Conservation (phyloP, 352 stramenopile species). For the Pythium dissotocum region DNA sequence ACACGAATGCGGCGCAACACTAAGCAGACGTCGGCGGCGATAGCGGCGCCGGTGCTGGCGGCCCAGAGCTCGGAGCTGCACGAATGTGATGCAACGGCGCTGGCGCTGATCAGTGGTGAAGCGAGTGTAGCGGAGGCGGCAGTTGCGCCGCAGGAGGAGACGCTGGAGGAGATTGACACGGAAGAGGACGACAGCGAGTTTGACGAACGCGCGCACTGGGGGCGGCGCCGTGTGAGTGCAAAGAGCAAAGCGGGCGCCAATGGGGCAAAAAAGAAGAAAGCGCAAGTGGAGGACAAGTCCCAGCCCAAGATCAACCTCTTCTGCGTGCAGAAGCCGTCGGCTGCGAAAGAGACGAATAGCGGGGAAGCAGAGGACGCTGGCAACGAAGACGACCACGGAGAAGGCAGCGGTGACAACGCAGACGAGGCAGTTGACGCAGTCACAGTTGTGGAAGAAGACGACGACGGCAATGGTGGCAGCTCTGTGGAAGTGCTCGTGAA, state of each 20-base stretch:
- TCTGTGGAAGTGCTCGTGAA: constrained; percentile 18
- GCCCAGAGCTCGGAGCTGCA: background rate
- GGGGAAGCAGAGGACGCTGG: background rate
- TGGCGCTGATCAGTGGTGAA: constrained; percentile 37
- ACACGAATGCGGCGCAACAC: constrained; percentile 8
- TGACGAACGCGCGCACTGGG: constrained; percentile 67
- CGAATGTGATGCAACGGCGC: constrained; percentile 11
- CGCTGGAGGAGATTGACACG: constrained; percentile 62
- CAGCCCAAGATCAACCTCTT: constrained; percentile 74
- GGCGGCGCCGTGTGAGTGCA: constrained; percentile 35
- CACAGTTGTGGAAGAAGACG: constrained; percentile 10
- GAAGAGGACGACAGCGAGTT: constrained; percentile 76
- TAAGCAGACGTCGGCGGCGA: background rate
- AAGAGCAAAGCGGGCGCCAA: constrained; percentile 30
- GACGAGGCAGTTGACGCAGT: background rate
- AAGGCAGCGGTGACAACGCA: background rate
- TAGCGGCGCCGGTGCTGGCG: background rate
- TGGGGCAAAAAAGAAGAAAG: constrained; percentile 22
- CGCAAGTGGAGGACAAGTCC: constrained; percentile 33
- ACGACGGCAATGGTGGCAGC: constrained; percentile 18
- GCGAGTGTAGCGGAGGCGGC: background rate
- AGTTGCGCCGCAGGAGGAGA: background rate
- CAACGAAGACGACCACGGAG: background rate
- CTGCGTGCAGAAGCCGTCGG: constrained; percentile 31
- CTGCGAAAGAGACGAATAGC: background rate